These are phyloP conservation scores for Podaxis sp. DNA, from an alignment of 768 basidiomycete species.

Conservation along the genomic window DNA sequence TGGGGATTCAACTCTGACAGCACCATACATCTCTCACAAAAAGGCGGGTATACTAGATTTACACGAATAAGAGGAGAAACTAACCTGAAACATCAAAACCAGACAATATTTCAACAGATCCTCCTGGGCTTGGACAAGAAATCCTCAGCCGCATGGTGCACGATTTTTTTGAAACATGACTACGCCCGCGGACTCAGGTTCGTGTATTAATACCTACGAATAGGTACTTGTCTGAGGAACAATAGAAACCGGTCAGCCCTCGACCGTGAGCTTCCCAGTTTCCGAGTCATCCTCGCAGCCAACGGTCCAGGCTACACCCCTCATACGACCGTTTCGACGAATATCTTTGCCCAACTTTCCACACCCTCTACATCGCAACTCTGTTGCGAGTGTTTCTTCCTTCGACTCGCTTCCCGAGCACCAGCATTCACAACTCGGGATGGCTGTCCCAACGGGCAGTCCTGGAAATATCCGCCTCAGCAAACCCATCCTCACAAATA, in stretches of 20 bases:
- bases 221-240: neutral
- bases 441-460: slow-evolving; percentile 12
- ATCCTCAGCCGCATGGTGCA: neutral
- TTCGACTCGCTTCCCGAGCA: slow-evolving; percentile 72
- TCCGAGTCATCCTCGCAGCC: slow-evolving; percentile 19
- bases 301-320: neutral
- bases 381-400: slow-evolving; percentile 69
- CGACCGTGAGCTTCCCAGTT: slow-evolving; percentile 28
- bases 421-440: slow-evolving; percentile 25
- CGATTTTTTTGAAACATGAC: slow-evolving; percentile 1
- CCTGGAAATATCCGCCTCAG: slow-evolving; percentile 11
- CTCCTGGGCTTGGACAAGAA: neutral
- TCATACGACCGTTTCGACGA: slow-evolving; percentile 49
- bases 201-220: neutral
- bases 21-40: neutral
- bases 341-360: slow-evolving; percentile 60
- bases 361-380: slow-evolving; percentile 55
- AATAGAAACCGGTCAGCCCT: slow-evolving; percentile 14
- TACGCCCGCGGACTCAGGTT: slow-evolving; percentile 11
- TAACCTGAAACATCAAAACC: neutral
- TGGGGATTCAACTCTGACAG: neutral
- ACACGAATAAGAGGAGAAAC: neutral
- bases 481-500: slow-evolving; percentile 20
- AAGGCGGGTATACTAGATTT: neutral
- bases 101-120: neutral